Evolutionary conservation across 2,329 filamentous ascomycete species (phyloP).

Genomic region (Onygenales sp.): DNA sequence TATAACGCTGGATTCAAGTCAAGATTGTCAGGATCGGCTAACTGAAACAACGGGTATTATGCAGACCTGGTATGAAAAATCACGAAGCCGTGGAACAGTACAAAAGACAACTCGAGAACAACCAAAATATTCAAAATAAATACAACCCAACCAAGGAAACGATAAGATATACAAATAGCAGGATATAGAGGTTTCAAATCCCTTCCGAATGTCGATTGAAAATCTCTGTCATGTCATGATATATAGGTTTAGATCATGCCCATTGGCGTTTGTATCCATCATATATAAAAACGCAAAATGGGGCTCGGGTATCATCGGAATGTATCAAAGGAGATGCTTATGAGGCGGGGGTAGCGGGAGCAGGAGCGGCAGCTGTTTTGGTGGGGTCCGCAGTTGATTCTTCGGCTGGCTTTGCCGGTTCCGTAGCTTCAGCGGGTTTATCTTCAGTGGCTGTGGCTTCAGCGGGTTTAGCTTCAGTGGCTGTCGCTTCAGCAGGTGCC

Average conservation of each 20-base stretch:
- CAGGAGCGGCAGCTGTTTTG: conserved; percentile 5
- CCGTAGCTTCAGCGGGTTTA: conserved; percentile 1
- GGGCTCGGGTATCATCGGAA: background rate
- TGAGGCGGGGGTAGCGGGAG: conserved; percentile 1
- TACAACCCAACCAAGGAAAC: background rate
- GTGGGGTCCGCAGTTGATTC: conserved; percentile 1
- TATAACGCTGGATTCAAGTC: no score
- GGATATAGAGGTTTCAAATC: background rate
- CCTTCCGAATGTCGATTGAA: background rate
- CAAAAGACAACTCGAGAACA: background rate
- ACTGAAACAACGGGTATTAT: no score
- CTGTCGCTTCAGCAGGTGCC: background rate
- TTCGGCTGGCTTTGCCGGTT: background rate
- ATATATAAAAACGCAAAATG: background rate
- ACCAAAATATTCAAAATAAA: background rate
- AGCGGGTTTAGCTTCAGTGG: conserved; percentile 1
- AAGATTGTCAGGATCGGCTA: no score
- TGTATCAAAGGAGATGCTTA: background rate
- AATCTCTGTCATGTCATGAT: background rate
- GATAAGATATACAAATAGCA: background rate
- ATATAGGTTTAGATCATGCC: background rate
- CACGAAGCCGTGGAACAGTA: no score
- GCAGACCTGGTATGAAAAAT: no score
- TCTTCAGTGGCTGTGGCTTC: conserved; percentile 1
- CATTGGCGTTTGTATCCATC: background rate